Conservation (phyloP, 1,284 basidiomycete genomes). For the Microstroma glucosiphilum region DNA sequence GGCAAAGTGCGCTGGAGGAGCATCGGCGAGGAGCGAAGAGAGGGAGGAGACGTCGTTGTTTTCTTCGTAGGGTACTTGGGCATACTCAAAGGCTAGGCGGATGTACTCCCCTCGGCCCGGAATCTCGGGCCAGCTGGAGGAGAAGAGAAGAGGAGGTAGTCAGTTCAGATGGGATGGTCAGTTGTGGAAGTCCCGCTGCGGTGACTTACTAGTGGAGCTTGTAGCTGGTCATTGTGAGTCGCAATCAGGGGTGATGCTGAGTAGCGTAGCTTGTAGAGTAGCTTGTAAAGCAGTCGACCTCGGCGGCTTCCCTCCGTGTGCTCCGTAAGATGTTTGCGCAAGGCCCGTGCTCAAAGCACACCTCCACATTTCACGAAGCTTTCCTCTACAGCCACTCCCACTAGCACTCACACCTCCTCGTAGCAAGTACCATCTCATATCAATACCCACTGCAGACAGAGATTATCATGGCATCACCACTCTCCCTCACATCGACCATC, state of each 20-base stretch:
- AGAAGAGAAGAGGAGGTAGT: constrained; percentile 10
- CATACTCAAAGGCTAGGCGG: constrained; percentile 55
- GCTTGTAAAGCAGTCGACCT: no score
- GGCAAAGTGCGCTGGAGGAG: constrained; percentile 45
- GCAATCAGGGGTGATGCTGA: no score
- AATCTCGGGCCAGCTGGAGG: constrained; percentile 43
- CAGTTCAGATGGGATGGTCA: background rate
- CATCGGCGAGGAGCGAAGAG: constrained; percentile 11
- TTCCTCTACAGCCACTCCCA: no score
- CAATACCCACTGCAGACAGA: no score
- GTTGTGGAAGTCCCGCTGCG: background rate
- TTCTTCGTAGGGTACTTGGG: constrained; percentile 53
- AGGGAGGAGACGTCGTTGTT: constrained; percentile 21
- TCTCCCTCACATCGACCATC: constrained; percentile 10
- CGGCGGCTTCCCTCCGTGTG: no score
- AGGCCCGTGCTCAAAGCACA: no score
- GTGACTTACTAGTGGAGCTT: constrained; percentile 1
- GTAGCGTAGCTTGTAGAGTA: no score
- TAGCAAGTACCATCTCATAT: no score
- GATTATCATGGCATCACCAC: background rate
- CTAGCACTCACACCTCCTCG: no score
- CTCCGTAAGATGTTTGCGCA: no score
- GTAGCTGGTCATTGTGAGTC: background rate
- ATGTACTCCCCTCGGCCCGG: constrained; percentile 57
- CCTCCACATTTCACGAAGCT: no score